Percentiles rank a stretch among this genome's conserved stretches.
These are phyloP conservation scores for Ogataea degrootiae DNA, from an alignment of 805 yeast genomes.

Conservation along the genomic window DNA sequence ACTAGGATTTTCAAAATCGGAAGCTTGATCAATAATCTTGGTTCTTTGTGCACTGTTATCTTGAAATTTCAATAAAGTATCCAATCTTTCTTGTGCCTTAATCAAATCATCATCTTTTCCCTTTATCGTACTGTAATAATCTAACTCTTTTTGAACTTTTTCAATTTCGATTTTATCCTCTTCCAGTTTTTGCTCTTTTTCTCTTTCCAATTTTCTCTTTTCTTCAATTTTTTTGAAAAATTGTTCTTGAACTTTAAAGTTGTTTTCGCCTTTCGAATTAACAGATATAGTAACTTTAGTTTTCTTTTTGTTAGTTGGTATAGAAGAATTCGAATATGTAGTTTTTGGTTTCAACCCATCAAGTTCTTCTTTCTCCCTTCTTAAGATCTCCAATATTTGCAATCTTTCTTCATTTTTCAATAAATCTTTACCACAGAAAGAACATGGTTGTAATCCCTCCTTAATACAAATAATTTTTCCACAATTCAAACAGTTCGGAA, in stretches of 20 bases:
- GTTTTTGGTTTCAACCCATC: slow-evolving; percentile 24
- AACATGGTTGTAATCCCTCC: slow-evolving; percentile 90
- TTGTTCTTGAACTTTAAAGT: slow-evolving; percentile 64
- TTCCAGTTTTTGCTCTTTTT: slow-evolving; percentile 30
- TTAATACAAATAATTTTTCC: slow-evolving; percentile 89
- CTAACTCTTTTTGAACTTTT: slow-evolving; percentile 40
- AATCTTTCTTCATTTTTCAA: slow-evolving; percentile 57
- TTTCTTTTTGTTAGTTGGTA: slow-evolving; percentile 30
- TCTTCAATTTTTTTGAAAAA: slow-evolving; percentile 58
- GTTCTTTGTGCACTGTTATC: slow-evolving; percentile 87
- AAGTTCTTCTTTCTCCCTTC: slow-evolving; percentile 46
- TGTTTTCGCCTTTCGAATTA: slow-evolving; percentile 56
- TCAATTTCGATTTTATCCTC: slow-evolving; percentile 35
- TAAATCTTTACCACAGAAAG: slow-evolving; percentile 70
- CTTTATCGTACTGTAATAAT: slow-evolving; percentile 36
- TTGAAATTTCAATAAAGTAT: slow-evolving; percentile 73
- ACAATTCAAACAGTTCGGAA: slow-evolving; percentile 91
- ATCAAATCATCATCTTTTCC: slow-evolving; percentile 52
- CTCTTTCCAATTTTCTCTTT: slow-evolving; percentile 33
- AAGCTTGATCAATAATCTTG: slow-evolving; percentile 84
- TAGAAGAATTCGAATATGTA: slow-evolving; percentile 8
- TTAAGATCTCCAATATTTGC: slow-evolving; percentile 50
- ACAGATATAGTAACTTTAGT: slow-evolving; percentile 53
- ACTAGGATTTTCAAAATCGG: slow-evolving; percentile 69
- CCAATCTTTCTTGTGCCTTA: slow-evolving; percentile 70